These are phyloP conservation scores for Wickerhamiella infanticola DNA, from an alignment of 1,139 yeast species.

Conservation along the genomic window DNA sequence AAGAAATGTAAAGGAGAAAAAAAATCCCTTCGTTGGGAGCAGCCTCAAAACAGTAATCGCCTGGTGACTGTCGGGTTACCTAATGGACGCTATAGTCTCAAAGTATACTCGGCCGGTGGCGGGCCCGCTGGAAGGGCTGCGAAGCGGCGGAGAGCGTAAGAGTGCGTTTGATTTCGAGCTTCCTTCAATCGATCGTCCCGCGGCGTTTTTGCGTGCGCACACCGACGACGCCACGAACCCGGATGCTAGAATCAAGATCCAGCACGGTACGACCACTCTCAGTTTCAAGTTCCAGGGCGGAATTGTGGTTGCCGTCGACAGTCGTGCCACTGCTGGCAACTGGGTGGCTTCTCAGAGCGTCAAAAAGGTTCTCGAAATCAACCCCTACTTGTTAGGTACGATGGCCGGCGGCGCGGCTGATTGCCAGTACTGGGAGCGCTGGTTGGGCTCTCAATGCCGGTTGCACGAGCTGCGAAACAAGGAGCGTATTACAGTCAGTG, in stretches of 20 bases:
- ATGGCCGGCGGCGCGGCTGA: conserved; percentile 99
- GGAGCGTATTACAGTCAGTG: conserved; percentile 89
- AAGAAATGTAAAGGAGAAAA: not conserved
- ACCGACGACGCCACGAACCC: conserved; percentile 89
- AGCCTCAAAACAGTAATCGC: not conserved
- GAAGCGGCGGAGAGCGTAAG: not conserved
- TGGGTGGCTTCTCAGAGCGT: conserved; percentile 99
- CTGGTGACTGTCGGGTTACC: not conserved
- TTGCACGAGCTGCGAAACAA: conserved; percentile 87
- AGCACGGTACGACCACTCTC: conserved; percentile 96
- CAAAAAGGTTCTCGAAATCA: conserved; percentile 90
- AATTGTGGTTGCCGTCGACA: conserved; percentile 90
- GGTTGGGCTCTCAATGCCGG: conserved; percentile 96
- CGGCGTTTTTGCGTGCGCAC: conserved; percentile 94
- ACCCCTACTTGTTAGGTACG: conserved; percentile 88
- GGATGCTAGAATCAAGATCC: conserved; percentile 87
- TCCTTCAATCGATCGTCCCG: conserved; percentile 36
- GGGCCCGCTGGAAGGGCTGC: conserved; percentile 1
- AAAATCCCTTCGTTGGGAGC: not conserved
- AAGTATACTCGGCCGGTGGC: conserved; percentile 5
- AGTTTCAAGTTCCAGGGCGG: conserved; percentile 96
- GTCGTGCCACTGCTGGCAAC: conserved; percentile 96
- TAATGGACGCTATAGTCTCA: conserved; percentile 13
- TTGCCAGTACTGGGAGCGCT: conserved; percentile 98
- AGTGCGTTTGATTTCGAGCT: conserved; percentile 10